Base-by-base conservation (phyloP, 805 yeast species). In the Metschnikowia sp. region DNA sequence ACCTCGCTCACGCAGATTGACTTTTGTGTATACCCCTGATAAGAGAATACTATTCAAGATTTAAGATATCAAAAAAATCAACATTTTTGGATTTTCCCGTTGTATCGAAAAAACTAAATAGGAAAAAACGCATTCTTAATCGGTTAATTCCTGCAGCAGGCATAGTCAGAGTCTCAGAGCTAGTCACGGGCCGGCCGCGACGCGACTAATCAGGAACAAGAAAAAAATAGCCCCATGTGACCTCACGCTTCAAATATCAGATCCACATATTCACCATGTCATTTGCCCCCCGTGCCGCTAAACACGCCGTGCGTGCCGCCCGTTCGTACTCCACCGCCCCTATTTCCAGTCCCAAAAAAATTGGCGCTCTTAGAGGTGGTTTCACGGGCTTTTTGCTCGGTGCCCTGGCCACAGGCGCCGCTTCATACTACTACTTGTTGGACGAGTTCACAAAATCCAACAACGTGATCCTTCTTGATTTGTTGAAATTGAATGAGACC, bases 351-450 rank as follows among this genome's bases (percentile, higher is more conserved):
- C 67, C 74, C 18, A 68, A 61, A 51, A 69, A 60, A 51, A 62
- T 70, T 8, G 77, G 76, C 8, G 66, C 75, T 29, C 60, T 73
- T 54, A 69, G 72, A 61, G 76, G 77, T 18, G 79, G 78, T 5
- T 72, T 88, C 52, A 70, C 87, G 45, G 96, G 96, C 2, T 89
- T 88, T 66, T 75, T 88, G 45, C 71, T 83, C 30, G 96, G 96
- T 39, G 86, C 84, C 34, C 73, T 88, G 19, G 63, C 77, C 52
- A 85, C 96, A 13, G 91, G 95, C 2, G 78, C 77, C 46, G 86
- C 81, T 8, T 82, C 91, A 12, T 88, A 88, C 72, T 84, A 81
- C 64, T 88, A 87, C 66, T 73, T 87, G 55, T 66, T 87, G 49
- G 94, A 88, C 60, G 86, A 86, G 65, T 87, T 86, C 75, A 82